Conservation (phyloP, 768 basidiomycete species). For the Tubosaeta brunneosetosa region DNA sequence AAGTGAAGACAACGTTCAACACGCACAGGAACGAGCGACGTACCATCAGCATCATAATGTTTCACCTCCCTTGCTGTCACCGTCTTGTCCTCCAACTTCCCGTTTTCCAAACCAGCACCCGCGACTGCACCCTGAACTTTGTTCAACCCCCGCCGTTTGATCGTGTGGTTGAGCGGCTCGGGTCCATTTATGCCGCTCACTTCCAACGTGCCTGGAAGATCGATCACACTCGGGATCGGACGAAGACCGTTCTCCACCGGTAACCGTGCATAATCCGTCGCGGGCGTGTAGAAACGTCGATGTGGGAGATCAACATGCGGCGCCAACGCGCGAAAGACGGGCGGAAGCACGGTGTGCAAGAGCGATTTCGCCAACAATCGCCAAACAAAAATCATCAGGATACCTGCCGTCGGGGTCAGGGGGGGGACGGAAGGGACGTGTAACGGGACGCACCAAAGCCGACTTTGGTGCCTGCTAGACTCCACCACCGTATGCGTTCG, state of each 20-base stretch:
- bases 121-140: constrained; percentile 23
- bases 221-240: constrained; percentile 82
- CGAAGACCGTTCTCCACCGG: constrained; percentile 57
- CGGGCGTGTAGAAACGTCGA: constrained; percentile 84
- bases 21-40: constrained; percentile 19
- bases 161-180: constrained; percentile 31
- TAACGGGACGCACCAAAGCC: constrained; percentile 33
- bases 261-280: constrained; percentile 78
- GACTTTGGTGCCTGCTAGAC: constrained; percentile 37
- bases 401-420: constrained; percentile 40
- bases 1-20: background rate
- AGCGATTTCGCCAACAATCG: constrained; percentile 78
- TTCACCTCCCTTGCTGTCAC: constrained; percentile 36
- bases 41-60: constrained; percentile 86
- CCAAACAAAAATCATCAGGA: constrained; percentile 81
- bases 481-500: constrained; percentile 35
- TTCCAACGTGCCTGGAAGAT: constrained; percentile 51
- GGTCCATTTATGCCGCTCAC: constrained; percentile 37
- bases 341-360: constrained; percentile 73
- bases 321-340: constrained; percentile 73
- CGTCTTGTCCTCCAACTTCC: constrained; percentile 30
- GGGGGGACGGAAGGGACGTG: background rate
- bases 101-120: constrained; percentile 23
- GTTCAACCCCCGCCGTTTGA: constrained; percentile 24
- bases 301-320: constrained; percentile 69